phyloP scores from a whole-genome alignment of 139 green algal genomes.

The Astrephomene gubernaculifera region DNA sequence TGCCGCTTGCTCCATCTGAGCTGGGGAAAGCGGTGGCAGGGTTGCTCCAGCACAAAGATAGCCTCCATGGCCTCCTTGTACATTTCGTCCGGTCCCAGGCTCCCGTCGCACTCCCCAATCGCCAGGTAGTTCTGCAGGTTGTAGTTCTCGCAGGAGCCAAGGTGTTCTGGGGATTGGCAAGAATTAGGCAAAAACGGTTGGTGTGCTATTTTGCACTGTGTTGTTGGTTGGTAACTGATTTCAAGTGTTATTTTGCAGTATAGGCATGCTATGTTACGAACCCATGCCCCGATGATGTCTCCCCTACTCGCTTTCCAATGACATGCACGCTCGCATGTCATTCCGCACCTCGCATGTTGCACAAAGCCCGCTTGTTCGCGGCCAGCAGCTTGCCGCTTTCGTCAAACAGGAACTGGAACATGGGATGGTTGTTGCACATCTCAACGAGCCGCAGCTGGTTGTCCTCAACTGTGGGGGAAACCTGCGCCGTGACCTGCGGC shows the following conservation, averaged over 20 bases:
- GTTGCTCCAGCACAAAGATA: constrained; percentile 60
- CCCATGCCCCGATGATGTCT: no score
- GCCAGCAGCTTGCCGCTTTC: constrained; percentile 64
- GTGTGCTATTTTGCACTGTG: no score
- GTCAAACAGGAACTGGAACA: constrained; percentile 81
- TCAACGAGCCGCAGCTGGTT: constrained; percentile 63
- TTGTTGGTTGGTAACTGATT: no score
- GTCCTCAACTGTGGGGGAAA: constrained; percentile 26
- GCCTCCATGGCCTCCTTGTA: constrained; percentile 57
- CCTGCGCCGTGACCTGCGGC: constrained; percentile 42
- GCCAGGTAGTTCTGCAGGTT: constrained; percentile 64
- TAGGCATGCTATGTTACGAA: no score
- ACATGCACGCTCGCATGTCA: not conserved
- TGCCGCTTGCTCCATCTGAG: constrained; percentile 68
- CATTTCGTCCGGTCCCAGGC: constrained; percentile 55
- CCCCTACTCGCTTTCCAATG: no score
- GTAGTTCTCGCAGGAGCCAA: constrained; percentile 55
- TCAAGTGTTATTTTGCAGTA: no score
- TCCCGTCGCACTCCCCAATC: constrained; percentile 63
- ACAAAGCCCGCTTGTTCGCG: constrained; percentile 65
- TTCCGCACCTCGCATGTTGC: constrained; percentile 63
- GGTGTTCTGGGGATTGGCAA: constrained; percentile 72
- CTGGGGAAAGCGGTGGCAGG: constrained; percentile 66
- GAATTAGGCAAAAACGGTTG: no score
- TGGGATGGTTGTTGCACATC: constrained; percentile 74